Evolutionary conservation across 257 asterid genomes (phyloP), one percentile per base, ranked within the genome.

Genomic region (Capsicum rhomboideum): DNA sequence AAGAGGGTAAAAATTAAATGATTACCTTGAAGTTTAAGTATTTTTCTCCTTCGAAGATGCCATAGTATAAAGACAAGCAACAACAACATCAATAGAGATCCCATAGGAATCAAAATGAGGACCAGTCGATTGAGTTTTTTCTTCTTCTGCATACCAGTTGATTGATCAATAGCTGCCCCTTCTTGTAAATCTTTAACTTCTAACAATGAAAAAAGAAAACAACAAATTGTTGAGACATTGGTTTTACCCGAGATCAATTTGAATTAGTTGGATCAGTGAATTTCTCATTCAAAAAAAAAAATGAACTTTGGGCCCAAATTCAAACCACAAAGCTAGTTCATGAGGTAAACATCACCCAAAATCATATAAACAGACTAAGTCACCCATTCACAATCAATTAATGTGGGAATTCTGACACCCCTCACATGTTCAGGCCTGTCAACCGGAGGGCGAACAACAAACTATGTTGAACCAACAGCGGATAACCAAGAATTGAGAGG

Each of bases 81-180:
- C 52, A 49, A 42, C 54, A 84, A 46, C 44, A 80, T 80, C 54
- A 49, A 66, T 49, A 80, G 7, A 40, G 64, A 17, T 40, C 11
- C 67, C 34, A 80, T 0, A 12, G 84, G 87, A 55, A 64, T 78
- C 82, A 80, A 46, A 85, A 29, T 69, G 63, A 66, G 55, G 56
- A 85, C 12, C 28, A 85, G 4, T 85, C 75, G 29, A 68, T 80
- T 83, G 64, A 54, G 14, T 64, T 44, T 79, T 16, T 83, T 42
- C 54, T 54, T 68, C 28, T 68, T 29, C 14, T 4, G 11, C 31
- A 49, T 5, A 1, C 8, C 49, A n/a, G 26, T 66, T 75, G 58
- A 2, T 31, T 80, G 64, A 54, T 80, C 84, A 68, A 58, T 31
- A 29, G 20, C 52, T 80, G 8, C 40, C 9, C n/a, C 61, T 23